Percentiles rank a stretch among this genome's conserved stretches.
Evolutionary conservation across 2,329 filamentous ascomycete genomes (phyloP).

Genomic region (Pyricularia grisea): DNA sequence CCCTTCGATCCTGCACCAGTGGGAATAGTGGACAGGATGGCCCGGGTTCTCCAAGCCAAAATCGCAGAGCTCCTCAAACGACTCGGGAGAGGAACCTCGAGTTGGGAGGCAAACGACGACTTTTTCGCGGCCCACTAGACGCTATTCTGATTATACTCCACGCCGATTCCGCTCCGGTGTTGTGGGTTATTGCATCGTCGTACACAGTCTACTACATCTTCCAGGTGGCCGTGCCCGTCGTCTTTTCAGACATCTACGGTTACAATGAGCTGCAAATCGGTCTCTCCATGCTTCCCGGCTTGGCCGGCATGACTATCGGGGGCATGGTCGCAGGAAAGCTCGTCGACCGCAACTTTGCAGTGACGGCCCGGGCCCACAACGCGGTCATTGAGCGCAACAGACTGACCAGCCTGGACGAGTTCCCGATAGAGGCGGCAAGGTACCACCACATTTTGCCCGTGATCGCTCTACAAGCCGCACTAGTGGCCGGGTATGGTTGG

Average conservation of each 20-base stretch:
- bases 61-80: background rate
- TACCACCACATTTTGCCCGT: background rate
- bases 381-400: background rate
- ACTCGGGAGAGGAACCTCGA: background rate
- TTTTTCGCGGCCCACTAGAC: background rate
- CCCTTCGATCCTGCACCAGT: background rate
- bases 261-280: background rate
- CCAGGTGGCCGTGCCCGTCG: background rate
- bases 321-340: background rate
- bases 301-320: background rate
- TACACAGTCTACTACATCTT: conserved; percentile 4
- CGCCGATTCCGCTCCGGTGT: background rate
- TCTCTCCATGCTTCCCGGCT: background rate
- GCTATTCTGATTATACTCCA: background rate
- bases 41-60: background rate
- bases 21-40: background rate
- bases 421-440: conserved; percentile 1
- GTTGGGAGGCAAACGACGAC: background rate
- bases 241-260: conserved; percentile 1
- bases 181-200: background rate
- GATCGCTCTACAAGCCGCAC: background rate
- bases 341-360: conserved; percentile 1
- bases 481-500: background rate
- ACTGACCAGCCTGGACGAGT: background rate
- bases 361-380: background rate